A percentile compares a stretch with the other conserved stretches of the same genome.
These are phyloP conservation scores for Exophiala lecanii-corni DNA, from an alignment of 2,329 filamentous ascomycete genomes.

Conservation along the genomic window DNA sequence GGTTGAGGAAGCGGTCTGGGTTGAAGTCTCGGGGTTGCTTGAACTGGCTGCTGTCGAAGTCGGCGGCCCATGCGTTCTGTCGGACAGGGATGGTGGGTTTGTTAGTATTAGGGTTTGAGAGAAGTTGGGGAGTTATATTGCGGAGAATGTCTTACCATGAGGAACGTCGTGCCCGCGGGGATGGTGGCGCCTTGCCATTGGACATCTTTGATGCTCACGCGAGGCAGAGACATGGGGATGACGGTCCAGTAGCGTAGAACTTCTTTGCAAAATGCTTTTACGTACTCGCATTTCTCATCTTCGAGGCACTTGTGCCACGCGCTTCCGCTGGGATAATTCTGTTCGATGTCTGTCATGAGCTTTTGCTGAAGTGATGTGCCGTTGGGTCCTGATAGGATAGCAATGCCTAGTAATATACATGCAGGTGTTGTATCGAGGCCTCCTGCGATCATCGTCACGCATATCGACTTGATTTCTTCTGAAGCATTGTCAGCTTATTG, in stretches of 20 bases:
- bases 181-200: conserved; percentile 62
- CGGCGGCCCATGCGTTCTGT: conserved; percentile 68
- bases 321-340: conserved; percentile 65
- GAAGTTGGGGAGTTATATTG: too few relatives aligned
- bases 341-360: conserved; percentile 64
- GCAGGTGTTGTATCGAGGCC: conserved; percentile 78
- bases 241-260: conserved; percentile 74
- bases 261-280: conserved; percentile 74
- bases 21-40: conserved; percentile 57
- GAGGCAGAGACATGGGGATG: conserved; percentile 71
- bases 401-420: conserved; percentile 73
- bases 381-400: conserved; percentile 61
- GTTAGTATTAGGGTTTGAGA: not conserved
- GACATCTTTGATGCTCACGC: conserved; percentile 67
- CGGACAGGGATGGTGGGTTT: conserved; percentile 55
- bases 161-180: conserved; percentile 72
- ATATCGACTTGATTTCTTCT: conserved; percentile 78
- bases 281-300: conserved; percentile 71
- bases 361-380: conserved; percentile 66
- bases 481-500: too few relatives aligned
- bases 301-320: conserved; percentile 67
- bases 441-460: conserved; percentile 74
- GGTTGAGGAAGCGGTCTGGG: conserved; percentile 63
- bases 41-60: conserved; percentile 67
- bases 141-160: conserved; percentile 52